Conservation (phyloP, 495 filamentous ascomycete genomes). For the Aspergillus ellipticus region DNA sequence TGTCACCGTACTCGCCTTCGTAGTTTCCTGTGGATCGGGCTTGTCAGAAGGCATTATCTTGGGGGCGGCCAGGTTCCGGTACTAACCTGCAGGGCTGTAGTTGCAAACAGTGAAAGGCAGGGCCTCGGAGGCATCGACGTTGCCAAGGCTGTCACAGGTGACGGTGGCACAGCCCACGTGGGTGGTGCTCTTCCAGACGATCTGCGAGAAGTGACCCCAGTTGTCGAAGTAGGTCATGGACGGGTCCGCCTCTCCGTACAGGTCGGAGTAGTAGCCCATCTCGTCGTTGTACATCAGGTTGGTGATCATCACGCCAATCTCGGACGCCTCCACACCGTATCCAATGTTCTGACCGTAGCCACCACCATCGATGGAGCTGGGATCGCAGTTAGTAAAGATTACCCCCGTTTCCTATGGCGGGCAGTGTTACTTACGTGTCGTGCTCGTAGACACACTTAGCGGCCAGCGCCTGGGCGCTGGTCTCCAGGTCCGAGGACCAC, state of each 20-base stretch:
- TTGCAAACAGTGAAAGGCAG: constrained; percentile 80
- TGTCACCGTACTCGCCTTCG: constrained; percentile 57
- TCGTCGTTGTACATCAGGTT: constrained; percentile 85
- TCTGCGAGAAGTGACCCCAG: constrained; percentile 88
- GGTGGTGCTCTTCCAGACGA: constrained; percentile 75
- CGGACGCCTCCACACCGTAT: constrained; percentile 36
- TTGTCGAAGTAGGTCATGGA: constrained; percentile 59
- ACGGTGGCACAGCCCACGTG: constrained; percentile 71
- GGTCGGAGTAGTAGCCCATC: constrained; percentile 43
- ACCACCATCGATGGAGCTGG: constrained; percentile 49
- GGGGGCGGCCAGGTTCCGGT: neutral
- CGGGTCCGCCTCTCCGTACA: constrained; percentile 44
- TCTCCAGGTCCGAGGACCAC: constrained; percentile 61
- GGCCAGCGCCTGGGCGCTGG: constrained; percentile 54
- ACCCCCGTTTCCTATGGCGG: neutral
- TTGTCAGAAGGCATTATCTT: constrained; percentile 17
- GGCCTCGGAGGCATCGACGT: constrained; percentile 42
- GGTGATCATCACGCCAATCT: constrained; percentile 62
- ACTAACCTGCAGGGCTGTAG: constrained; percentile 67
- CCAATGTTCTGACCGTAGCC: constrained; percentile 87
- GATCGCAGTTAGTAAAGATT: constrained; percentile 8
- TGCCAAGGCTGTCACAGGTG: constrained; percentile 47
- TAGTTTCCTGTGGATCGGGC: constrained; percentile 56
- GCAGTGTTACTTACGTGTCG: constrained; percentile 59
- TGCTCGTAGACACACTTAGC: constrained; percentile 67